A percentile compares a stretch with the other conserved stretches of the same genome.
These are phyloP conservation scores for Auricularia sp. DNA, from an alignment of 768 basidiomycete species.

Conservation along the genomic window DNA sequence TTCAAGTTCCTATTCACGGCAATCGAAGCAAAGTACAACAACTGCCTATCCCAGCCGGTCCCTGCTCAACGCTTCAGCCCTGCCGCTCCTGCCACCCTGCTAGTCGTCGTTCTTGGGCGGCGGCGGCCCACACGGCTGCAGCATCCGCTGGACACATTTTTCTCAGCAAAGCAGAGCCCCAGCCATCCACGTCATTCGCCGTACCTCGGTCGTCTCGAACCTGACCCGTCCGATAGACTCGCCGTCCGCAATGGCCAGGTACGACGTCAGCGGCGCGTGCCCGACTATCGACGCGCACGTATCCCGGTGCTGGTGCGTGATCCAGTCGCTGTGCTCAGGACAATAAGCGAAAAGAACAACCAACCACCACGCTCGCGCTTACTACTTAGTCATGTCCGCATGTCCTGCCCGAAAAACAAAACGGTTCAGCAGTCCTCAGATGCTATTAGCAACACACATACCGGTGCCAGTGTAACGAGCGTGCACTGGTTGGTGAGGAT, in stretches of 20 bases:
- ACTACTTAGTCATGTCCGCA: constrained; percentile 95
- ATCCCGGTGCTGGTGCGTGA: constrained; percentile 95
- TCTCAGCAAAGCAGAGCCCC: constrained; percentile 5
- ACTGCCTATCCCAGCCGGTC: background rate
- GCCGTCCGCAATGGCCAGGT: constrained; percentile 86
- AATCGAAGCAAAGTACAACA: background rate
- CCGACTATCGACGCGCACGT: constrained; percentile 89
- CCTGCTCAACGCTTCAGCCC: background rate
- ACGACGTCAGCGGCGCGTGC: constrained; percentile 77
- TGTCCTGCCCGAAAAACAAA: constrained; percentile 47
- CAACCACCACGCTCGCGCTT: constrained; percentile 20
- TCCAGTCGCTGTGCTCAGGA: constrained; percentile 66
- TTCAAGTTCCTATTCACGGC: background rate
- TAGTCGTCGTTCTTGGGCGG: constrained; percentile 77
- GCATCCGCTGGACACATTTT: constrained; percentile 58
- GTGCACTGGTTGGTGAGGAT: constrained; percentile 51
- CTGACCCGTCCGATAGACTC: constrained; percentile 81
- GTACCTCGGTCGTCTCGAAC: constrained; percentile 94
- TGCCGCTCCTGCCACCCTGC: background rate
- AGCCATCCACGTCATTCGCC: constrained; percentile 5
- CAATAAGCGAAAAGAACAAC: background rate
- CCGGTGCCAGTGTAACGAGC: constrained; percentile 94
- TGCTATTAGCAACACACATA: constrained; percentile 25
- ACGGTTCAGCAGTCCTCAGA: constrained; percentile 7
- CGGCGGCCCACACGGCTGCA: constrained; percentile 89